Conservation (phyloP, 805 yeast genomes). For the Candida dendrica region DNA sequence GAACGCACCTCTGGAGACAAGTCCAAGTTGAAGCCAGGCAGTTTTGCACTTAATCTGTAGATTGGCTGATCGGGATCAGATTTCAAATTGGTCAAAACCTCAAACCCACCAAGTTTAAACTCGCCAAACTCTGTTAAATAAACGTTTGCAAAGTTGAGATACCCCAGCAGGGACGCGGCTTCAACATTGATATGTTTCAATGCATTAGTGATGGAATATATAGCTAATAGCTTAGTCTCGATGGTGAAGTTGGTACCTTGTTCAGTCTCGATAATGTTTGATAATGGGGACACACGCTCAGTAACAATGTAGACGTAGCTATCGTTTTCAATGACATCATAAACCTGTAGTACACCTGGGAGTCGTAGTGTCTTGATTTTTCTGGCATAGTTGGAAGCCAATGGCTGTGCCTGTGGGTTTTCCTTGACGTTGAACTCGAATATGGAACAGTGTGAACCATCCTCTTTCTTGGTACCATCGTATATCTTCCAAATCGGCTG, state of each 20-base stretch:
- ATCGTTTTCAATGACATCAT: constrained; percentile 63
- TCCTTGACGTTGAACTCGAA: constrained; percentile 53
- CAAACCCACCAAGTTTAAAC: constrained; percentile 83
- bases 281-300: constrained; percentile 56
- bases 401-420: constrained; percentile 24
- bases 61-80: constrained; percentile 21
- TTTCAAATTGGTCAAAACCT: constrained; percentile 45
- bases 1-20: constrained; percentile 48
- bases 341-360: constrained; percentile 60
- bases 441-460: constrained; percentile 46
- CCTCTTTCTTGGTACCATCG: constrained; percentile 45
- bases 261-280: constrained; percentile 28
- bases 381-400: constrained; percentile 38
- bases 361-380: constrained; percentile 51
- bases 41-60: constrained; percentile 27
- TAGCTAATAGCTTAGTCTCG: constrained; percentile 43
- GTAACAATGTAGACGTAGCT: constrained; percentile 51
- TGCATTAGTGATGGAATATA: constrained; percentile 47
- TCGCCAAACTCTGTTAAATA: constrained; percentile 67
- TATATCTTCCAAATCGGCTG: constrained; percentile 56
- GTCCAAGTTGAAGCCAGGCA: constrained; percentile 25
- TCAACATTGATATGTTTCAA: constrained; percentile 52
- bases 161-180: constrained; percentile 54
- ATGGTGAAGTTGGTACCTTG: constrained; percentile 17
- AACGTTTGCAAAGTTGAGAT: constrained; percentile 47